These are phyloP conservation scores for Saitozyma sp. DNA, from an alignment of 768 basidiomycete genomes.

Conservation along the genomic window DNA sequence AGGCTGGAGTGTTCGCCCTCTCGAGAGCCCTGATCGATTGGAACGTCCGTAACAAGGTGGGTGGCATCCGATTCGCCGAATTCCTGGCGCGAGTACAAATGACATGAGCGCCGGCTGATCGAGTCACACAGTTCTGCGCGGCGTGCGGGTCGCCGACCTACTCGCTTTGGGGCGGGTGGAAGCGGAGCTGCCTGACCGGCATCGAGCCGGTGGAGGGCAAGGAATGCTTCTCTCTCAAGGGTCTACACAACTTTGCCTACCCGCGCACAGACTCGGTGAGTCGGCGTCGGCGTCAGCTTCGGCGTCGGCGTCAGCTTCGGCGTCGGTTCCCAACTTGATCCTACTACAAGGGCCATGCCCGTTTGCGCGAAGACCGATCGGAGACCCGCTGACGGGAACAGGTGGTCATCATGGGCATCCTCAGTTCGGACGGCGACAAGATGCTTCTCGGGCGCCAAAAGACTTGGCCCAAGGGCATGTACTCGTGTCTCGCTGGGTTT, in stretches of 20 bases:
- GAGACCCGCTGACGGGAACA: slow-evolving; percentile 27
- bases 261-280: slow-evolving; percentile 50
- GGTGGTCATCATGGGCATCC: slow-evolving; percentile 89
- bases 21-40: slow-evolving; percentile 85
- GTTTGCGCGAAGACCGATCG: background rate
- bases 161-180: slow-evolving; percentile 96
- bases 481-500: slow-evolving; percentile 90
- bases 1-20: slow-evolving; percentile 73
- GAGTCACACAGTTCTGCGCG: slow-evolving; percentile 70
- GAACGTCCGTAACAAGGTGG: slow-evolving; percentile 83
- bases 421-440: slow-evolving; percentile 76
- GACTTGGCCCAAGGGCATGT: slow-evolving; percentile 56
- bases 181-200: slow-evolving; percentile 70
- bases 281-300: slow-evolving; percentile 1
- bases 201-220: slow-evolving; percentile 29
- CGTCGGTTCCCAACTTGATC: background rate
- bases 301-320: background rate
- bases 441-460: slow-evolving; percentile 80
- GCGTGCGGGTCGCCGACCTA: slow-evolving; percentile 78
- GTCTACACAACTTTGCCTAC: slow-evolving; percentile 75
- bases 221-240: slow-evolving; percentile 60
- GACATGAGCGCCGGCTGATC: background rate
- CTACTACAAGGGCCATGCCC: background rate
- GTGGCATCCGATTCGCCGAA: slow-evolving; percentile 7
- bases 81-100: background rate